A percentile compares a stretch with the other conserved stretches of the same genome.
Conservation (phyloP, 2,329 filamentous ascomycete species). For the Claviceps monticola region DNA sequence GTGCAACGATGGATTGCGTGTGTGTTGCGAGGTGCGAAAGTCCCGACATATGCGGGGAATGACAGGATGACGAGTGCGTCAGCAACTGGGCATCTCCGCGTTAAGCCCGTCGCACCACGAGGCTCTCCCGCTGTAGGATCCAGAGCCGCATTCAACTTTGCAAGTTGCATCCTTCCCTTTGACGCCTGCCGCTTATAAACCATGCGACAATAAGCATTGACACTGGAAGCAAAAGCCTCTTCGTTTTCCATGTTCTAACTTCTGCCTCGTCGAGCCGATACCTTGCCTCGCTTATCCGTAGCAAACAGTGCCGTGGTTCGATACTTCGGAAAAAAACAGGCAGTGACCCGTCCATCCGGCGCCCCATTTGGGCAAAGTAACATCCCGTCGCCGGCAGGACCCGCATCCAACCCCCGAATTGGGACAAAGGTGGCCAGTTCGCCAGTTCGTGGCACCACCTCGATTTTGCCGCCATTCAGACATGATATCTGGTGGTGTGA, state of each 20-base stretch:
- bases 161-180: too few relatives aligned
- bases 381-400: neutral
- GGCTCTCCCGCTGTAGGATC: too few relatives aligned
- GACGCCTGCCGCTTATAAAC: too few relatives aligned
- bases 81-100: too few relatives aligned
- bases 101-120: too few relatives aligned
- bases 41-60: too few relatives aligned
- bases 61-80: too few relatives aligned
- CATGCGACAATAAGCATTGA: neutral
- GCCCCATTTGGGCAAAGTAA: neutral
- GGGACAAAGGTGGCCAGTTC: neutral
- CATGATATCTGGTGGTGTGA: slow-evolving; percentile 2
- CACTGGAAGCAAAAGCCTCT: neutral
- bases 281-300: too few relatives aligned
- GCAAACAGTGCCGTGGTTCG: neutral
- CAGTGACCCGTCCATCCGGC: neutral
- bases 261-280: too few relatives aligned
- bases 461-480: neutral
- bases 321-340: slow-evolving; percentile 2
- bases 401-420: neutral
- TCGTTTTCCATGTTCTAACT: neutral
- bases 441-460: slow-evolving; percentile 1
- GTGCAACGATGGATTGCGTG: too few relatives aligned
- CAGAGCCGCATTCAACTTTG: too few relatives aligned
- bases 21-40: too few relatives aligned